These are phyloP conservation scores for Exophiala sp. DNA, from an alignment of 2,329 filamentous ascomycete species.

Conservation along the genomic window DNA sequence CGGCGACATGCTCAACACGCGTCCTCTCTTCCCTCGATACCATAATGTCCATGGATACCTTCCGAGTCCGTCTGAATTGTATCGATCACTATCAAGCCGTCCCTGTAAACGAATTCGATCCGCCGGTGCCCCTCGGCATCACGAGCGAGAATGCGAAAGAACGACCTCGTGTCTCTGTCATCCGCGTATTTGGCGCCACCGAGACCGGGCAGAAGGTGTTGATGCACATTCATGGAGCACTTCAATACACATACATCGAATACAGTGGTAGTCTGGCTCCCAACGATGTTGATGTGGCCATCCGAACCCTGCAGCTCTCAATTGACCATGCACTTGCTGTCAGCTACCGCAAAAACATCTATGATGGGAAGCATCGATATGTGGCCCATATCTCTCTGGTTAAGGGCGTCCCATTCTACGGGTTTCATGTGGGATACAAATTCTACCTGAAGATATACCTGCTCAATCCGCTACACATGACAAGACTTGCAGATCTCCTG, in stretches of 20 bases:
- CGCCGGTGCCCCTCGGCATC: conserved; percentile 61
- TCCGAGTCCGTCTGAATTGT: conserved; percentile 89
- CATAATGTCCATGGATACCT: conserved; percentile 59
- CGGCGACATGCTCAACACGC: conserved; percentile 17
- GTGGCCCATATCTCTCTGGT: conserved; percentile 88
- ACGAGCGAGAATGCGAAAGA: conserved; percentile 55
- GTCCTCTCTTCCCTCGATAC: conserved; percentile 1
- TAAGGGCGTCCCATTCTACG: conserved; percentile 94
- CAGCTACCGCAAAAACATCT: conserved; percentile 74
- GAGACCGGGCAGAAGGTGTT: conserved; percentile 95
- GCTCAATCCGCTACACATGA: conserved; percentile 81
- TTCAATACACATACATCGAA: conserved; percentile 92
- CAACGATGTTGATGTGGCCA: conserved; percentile 70
- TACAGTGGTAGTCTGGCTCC: conserved; percentile 67
- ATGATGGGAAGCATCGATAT: conserved; percentile 66
- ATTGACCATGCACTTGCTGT: conserved; percentile 87
- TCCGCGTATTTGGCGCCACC: conserved; percentile 87
- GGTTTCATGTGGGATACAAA: conserved; percentile 86
- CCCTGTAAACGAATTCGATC: conserved; percentile 72
- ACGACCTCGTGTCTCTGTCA: conserved; percentile 73
- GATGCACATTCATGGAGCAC: conserved; percentile 90
- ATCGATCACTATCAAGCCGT: conserved; percentile 88
- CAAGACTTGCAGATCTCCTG: conserved; percentile 79
- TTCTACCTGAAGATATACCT: conserved; percentile 95
- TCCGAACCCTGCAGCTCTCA: conserved; percentile 73